Conservation (phyloP, 106 monocot genomes). For the Triglochin maritima region DNA sequence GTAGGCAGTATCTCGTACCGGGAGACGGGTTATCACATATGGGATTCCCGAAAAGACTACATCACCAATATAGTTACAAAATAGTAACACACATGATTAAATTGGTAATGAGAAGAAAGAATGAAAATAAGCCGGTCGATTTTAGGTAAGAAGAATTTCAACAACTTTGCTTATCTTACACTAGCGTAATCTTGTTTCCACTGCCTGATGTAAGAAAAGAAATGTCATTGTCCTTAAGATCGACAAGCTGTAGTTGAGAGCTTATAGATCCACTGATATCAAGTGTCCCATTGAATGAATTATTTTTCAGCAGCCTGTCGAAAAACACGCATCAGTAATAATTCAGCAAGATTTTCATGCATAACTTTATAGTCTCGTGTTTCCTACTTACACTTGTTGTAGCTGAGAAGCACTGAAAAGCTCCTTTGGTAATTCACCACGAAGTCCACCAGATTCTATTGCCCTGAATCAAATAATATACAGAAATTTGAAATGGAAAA, state of each 20-base stretch:
- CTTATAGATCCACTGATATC: conserved; percentile 31
- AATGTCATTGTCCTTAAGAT: conserved; percentile 20
- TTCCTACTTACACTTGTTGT: conserved; percentile 67
- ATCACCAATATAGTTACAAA: neutral
- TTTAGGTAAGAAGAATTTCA: neutral
- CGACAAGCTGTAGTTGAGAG: conserved; percentile 32
- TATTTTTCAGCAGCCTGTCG: conserved; percentile 41
- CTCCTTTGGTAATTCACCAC: conserved; percentile 36
- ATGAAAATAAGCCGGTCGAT: neutral
- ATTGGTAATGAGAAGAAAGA: neutral
- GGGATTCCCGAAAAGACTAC: conserved; percentile 42
- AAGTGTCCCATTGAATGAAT: conserved; percentile 57
- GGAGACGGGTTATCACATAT: conserved; percentile 7
- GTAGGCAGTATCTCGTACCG: conserved; percentile 19
- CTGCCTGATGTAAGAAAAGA: neutral
- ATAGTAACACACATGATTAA: neutral
- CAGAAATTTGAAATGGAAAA: too few relatives aligned
- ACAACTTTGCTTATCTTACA: neutral
- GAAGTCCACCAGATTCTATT: conserved; percentile 36
- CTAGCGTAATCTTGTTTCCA: neutral
- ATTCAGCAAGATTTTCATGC: neutral
- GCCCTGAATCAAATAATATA: conserved; percentile 18
- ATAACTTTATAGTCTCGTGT: neutral
- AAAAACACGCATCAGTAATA: neutral
- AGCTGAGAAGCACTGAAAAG: conserved; percentile 46